Percentiles rank a stretch among this genome's conserved stretches.
Conservation (phyloP, 257 asterid genomes). For the Euphrasia confusa region DNA sequence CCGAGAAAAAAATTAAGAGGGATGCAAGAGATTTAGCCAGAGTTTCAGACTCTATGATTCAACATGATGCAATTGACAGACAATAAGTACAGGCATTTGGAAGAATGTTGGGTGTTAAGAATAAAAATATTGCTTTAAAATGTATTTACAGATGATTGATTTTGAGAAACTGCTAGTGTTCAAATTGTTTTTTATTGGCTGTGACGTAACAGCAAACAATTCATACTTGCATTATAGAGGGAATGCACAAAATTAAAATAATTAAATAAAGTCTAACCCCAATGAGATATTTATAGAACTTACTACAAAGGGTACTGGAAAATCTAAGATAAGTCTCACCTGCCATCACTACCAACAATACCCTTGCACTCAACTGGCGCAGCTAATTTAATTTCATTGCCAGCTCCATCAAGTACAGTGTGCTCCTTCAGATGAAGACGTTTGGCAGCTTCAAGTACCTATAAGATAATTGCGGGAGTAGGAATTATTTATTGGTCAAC, state of each 20-base stretch:
- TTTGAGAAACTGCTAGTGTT: too few relatives aligned
- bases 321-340: constrained; percentile 42
- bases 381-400: constrained; percentile 72
- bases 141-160: too few relatives aligned
- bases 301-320: constrained; percentile 7
- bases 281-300: neutral
- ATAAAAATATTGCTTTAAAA: too few relatives aligned
- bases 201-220: neutral
- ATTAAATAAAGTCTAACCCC: neutral
- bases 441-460: constrained; percentile 94
- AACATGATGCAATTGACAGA: too few relatives aligned
- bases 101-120: too few relatives aligned
- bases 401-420: constrained; percentile 77
- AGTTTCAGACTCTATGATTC: too few relatives aligned
- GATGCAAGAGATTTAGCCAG: too few relatives aligned
- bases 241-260: neutral
- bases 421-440: constrained; percentile 92
- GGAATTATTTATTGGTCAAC: too few relatives aligned
- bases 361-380: constrained; percentile 99
- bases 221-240: neutral
- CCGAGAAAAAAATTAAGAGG: too few relatives aligned
- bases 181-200: neutral
- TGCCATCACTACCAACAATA: constrained; percentile 97
- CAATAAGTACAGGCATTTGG: too few relatives aligned
- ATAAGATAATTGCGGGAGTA: neutral